Evolutionary conservation across 495 filamentous ascomycete genomes (phyloP), one percentile per base, ranked within the genome.

Genomic region (Penicillium bovifimosum): DNA sequence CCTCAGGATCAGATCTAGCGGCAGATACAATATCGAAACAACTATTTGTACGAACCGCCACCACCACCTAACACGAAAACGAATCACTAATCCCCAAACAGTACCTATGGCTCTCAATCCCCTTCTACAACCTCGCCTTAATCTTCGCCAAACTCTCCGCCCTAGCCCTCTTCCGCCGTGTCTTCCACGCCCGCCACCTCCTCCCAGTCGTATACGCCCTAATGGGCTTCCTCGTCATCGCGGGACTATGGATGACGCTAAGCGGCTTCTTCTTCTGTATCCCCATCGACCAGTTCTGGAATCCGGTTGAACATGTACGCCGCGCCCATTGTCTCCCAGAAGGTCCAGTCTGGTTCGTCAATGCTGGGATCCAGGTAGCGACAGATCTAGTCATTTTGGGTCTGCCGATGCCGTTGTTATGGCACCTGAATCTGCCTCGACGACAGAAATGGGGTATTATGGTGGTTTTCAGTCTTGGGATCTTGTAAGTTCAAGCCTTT

Each of bases 331-430:
- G 76, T 50, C 50, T 78, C 3, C 53, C 71, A 3, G 32, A 58
- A 17, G 55, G 41, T 2, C 61, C 68, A 10, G 55, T 76, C 0
- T 73, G 80, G 64, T 69, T 69, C 27, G 53, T 66, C 28, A 76
- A 77, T 34, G 66, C 73, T 1, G 64, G 56, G 0, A 62, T 80
- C 17, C 78, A 82, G 54, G 73, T 79, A 6, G 5, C 65, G 0
- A 70, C 68, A 3, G 77, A 81, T 53, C 9, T 80, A 28, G 46
- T 72, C 3, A 75, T 81, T 26, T 57, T 81, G 35, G 41, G 74
- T 26, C 52, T 81, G 3, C 79, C 79, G 0, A 68, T 81, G 59
- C 66, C 66, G 0, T 51, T 67, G 1, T 41, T 81, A 11, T 65
- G 58, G 41, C 58, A 59, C 27, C 47, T 81, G 14, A 67, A 72